Percentiles rank a stretch among this genome's conserved stretches.
Conservation (phyloP, 371 early-diverging fungal species). For the Mortierella sp. region DNA sequence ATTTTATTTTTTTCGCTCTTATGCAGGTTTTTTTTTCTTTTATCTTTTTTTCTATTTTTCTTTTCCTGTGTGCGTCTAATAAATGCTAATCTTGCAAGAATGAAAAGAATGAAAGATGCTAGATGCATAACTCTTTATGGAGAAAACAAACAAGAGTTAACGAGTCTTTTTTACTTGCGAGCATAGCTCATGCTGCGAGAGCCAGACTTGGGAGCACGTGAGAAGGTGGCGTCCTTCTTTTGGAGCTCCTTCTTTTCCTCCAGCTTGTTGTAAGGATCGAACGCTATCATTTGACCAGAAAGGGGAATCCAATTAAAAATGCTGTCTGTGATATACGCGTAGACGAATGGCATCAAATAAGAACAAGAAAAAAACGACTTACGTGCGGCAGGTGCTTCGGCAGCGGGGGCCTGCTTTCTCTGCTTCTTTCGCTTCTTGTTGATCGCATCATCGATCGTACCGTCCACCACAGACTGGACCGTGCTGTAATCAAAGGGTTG, state of each 20-base stretch:
- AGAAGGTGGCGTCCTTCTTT: constrained; percentile 46
- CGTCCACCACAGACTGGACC: constrained; percentile 49
- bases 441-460: constrained; percentile 23
- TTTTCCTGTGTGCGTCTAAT: background rate
- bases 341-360: background rate
- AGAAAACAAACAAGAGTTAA: background rate
- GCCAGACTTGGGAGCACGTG: constrained; percentile 57
- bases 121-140: background rate
- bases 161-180: constrained; percentile 21
- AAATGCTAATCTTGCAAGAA: background rate
- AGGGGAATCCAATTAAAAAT: background rate
- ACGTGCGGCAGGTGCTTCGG: constrained; percentile 33
- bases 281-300: constrained; percentile 24
- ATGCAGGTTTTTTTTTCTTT: background rate
- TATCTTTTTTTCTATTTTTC: background rate
- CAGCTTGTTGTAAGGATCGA: constrained; percentile 60
- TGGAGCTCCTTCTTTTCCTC: constrained; percentile 44
- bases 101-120: background rate
- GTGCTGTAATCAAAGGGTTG: constrained; percentile 51
- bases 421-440: constrained; percentile 43
- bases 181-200: constrained; percentile 59
- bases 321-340: background rate
- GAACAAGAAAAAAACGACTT: constrained; percentile 14
- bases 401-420: constrained; percentile 27
- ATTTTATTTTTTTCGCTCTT: no score